Evolutionary conservation across 2,329 filamentous ascomycete species (phyloP).

Genomic region (Colletotrichum sp.): DNA sequence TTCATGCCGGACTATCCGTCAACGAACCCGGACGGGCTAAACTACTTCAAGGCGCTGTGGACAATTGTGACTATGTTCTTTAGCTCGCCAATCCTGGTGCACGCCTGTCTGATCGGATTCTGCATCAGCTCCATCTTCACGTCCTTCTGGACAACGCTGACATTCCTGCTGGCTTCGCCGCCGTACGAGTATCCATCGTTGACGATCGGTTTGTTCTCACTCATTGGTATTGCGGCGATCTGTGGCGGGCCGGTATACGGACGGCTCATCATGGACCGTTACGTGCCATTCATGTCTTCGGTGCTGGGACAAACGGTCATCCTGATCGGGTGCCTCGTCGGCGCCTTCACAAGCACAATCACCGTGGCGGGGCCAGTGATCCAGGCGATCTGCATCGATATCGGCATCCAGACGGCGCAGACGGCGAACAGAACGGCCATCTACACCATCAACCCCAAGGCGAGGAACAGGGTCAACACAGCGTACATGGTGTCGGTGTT

Average conservation of each 20-base stretch:
- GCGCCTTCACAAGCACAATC: slow-evolving; percentile 70
- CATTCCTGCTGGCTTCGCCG: slow-evolving; percentile 74
- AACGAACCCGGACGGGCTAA: slow-evolving; percentile 69
- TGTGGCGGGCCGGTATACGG: slow-evolving; percentile 72
- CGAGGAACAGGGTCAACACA: slow-evolving; percentile 79
- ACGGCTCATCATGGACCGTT: slow-evolving; percentile 71
- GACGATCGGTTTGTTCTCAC: slow-evolving; percentile 77
- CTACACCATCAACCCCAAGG: slow-evolving; percentile 73
- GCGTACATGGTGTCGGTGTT: slow-evolving; percentile 82
- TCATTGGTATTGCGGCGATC: slow-evolving; percentile 78
- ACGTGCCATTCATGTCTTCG: slow-evolving; percentile 71
- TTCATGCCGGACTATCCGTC: slow-evolving; percentile 84
- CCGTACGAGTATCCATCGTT: slow-evolving; percentile 74
- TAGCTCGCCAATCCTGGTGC: slow-evolving; percentile 71
- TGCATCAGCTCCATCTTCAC: slow-evolving; percentile 59
- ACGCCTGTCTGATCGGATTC: slow-evolving; percentile 72
- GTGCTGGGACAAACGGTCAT: slow-evolving; percentile 65
- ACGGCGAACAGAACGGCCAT: slow-evolving; percentile 76
- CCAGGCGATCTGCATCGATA: slow-evolving; percentile 72
- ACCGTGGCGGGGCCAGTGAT: slow-evolving; percentile 75
- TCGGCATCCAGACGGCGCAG: slow-evolving; percentile 75
- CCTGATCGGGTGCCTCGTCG: slow-evolving; percentile 67
- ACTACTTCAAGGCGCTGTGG: slow-evolving; percentile 70
- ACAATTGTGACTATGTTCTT: slow-evolving; percentile 69
- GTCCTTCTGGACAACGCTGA: slow-evolving; percentile 69